Conservation (phyloP, 768 basidiomycete genomes). For the Imleria badia region DNA sequence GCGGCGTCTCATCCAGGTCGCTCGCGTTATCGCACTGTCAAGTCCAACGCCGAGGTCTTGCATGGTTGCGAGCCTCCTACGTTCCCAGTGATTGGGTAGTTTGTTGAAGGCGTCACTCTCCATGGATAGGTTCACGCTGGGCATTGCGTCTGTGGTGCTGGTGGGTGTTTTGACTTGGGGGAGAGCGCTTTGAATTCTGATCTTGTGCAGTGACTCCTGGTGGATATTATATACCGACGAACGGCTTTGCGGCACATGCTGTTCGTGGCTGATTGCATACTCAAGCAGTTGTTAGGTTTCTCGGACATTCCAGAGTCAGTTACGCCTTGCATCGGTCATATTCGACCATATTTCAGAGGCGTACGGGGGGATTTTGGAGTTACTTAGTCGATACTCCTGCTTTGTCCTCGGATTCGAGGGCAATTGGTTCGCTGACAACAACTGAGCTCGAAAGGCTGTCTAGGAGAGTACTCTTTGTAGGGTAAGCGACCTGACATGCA, state of each 20-base stretch:
- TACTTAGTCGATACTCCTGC: too few species aligned
- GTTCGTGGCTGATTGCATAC: background rate
- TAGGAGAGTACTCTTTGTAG: background rate
- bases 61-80: background rate
- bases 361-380: too few species aligned
- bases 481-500: background rate
- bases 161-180: background rate
- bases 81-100: background rate
- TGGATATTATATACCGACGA: background rate
- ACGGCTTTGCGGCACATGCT: background rate
- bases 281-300: background rate
- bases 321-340: too few species aligned
- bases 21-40: background rate
- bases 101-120: background rate
- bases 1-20: background rate
- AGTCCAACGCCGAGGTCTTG: background rate
- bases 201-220: background rate
- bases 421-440: background rate
- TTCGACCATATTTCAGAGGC: too few species aligned
- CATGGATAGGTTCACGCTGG: background rate
- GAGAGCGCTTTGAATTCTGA: background rate
- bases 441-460: background rate
- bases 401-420: background rate
- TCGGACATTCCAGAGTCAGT: background rate
- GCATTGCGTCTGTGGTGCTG: background rate